Evolutionary conservation across 2,329 filamentous ascomycete genomes (phyloP).

Genomic region (Ophiosphaerella narmari): DNA sequence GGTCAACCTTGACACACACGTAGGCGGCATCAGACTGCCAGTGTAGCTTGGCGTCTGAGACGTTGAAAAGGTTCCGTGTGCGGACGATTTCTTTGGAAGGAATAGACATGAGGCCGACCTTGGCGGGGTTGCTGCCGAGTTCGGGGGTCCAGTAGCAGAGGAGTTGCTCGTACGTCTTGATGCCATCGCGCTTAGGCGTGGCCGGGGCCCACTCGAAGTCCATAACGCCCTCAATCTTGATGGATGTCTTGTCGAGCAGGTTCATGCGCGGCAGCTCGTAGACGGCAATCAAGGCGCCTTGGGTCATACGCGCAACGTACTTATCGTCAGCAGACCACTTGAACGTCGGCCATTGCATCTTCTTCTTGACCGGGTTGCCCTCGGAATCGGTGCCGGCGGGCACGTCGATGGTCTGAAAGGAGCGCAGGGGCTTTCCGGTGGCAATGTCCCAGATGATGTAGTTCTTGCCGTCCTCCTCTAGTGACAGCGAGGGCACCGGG

Average conservation of each 20-base stretch:
- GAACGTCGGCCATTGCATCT: conserved; percentile 97
- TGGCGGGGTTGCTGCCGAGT: conserved; percentile 95
- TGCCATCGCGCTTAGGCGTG: conserved; percentile 76
- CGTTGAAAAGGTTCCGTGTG: conserved; percentile 96
- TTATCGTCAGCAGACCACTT: conserved; percentile 99
- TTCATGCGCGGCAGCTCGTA: conserved; percentile 91
- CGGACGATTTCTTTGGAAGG: conserved; percentile 93
- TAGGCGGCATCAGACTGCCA: conserved; percentile 96
- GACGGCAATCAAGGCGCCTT: conserved; percentile 85
- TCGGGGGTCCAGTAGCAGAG: conserved; percentile 99
- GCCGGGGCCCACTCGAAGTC: conserved; percentile 98
- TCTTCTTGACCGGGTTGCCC: conserved; percentile 76
- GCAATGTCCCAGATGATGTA: conserved; percentile 98
- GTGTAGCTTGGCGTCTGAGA: conserved; percentile 95
- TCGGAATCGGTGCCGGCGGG: conserved; percentile 66
- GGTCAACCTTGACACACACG: conserved; percentile 97
- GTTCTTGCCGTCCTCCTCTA: conserved; percentile 98
- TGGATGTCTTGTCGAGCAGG: conserved; percentile 83
- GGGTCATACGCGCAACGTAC: conserved; percentile 90
- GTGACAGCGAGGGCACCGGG: conserved; percentile 69
- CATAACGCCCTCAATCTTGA: conserved; percentile 96
- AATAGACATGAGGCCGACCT: conserved; percentile 94
- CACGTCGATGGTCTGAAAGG: conserved; percentile 87
- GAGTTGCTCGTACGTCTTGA: conserved; percentile 93
- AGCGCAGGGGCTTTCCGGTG: conserved; percentile 85